These are phyloP conservation scores for Komagataella kurtzmanii DNA, from an alignment of 805 yeast genomes.

Conservation along the genomic window DNA sequence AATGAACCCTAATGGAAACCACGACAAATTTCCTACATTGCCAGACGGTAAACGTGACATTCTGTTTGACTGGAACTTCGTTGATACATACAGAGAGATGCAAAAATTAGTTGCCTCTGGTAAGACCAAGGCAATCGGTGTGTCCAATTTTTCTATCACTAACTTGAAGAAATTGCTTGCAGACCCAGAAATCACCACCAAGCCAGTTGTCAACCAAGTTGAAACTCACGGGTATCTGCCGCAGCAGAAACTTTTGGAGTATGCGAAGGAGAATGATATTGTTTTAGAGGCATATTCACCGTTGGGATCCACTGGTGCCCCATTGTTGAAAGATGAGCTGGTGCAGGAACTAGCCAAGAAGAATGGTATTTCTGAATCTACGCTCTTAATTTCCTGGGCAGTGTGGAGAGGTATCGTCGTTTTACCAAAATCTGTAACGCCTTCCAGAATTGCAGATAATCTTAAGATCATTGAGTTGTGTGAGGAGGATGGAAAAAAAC, in stretches of 20 bases:
- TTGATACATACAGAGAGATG: constrained; percentile 54
- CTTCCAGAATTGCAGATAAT: constrained; percentile 20
- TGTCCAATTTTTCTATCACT: constrained; percentile 55
- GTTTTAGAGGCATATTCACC: constrained; percentile 70
- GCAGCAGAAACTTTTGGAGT: constrained; percentile 45
- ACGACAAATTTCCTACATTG: constrained; percentile 17
- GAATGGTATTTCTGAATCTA: constrained; percentile 31
- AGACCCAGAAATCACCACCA: constrained; percentile 30
- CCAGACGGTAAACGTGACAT: constrained; percentile 20
- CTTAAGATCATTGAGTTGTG: constrained; percentile 19
- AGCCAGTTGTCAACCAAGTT: constrained; percentile 65
- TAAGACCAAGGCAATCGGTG: constrained; percentile 58
- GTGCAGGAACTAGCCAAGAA: constrained; percentile 32
- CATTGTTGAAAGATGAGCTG: constrained; percentile 30
- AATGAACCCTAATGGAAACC: constrained; percentile 16
- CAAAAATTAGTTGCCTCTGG: constrained; percentile 43
- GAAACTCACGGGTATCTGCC: constrained; percentile 68
- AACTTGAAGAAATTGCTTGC: constrained; percentile 39
- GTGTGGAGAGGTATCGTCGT: constrained; percentile 33
- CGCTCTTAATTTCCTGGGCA: constrained; percentile 44
- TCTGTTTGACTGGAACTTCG: constrained; percentile 21
- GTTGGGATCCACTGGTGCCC: constrained; percentile 49
- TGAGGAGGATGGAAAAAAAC: constrained; percentile 21
- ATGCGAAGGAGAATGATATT: constrained; percentile 37
- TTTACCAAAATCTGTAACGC: constrained; percentile 21